These are phyloP conservation scores for Carallia brachiata DNA, from an alignment of 345 rosid genomes.

Conservation along the genomic window DNA sequence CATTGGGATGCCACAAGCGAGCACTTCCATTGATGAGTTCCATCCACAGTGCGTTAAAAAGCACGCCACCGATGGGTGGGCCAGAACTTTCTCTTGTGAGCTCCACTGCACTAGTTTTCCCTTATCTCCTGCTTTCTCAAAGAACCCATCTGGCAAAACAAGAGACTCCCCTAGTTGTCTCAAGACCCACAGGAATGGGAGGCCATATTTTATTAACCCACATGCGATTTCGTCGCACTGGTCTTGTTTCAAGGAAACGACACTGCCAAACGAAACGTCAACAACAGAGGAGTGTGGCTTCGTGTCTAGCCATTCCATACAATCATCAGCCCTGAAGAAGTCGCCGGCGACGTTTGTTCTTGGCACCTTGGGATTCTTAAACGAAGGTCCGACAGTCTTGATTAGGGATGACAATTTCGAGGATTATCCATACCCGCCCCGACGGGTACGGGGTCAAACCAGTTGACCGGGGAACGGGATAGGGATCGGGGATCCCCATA, in stretches of 20 bases:
- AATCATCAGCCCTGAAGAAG: slow-evolving; percentile 48
- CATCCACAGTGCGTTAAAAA: slow-evolving; percentile 88
- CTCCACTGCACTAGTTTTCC: slow-evolving; percentile 69
- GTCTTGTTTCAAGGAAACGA: slow-evolving; percentile 57
- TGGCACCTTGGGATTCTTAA: slow-evolving; percentile 43
- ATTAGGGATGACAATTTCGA: too few relatives aligned
- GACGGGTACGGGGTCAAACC: too few relatives aligned
- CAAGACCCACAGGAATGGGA: slow-evolving; percentile 76
- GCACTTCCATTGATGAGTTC: slow-evolving; percentile 79
- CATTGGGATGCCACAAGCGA: slow-evolving; percentile 60
- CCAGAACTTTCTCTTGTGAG: slow-evolving; percentile 69
- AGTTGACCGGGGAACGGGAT: too few relatives aligned
- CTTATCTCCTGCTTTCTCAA: slow-evolving; percentile 47
- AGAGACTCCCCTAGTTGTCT: slow-evolving; percentile 39
- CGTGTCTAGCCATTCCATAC: slow-evolving; percentile 71
- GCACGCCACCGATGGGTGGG: slow-evolving; percentile 60
- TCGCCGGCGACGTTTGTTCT: slow-evolving; percentile 41
- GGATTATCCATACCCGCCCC: too few relatives aligned
- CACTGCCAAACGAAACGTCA: slow-evolving; percentile 72
- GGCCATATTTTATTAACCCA: slow-evolving; percentile 48
- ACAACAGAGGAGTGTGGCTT: slow-evolving; percentile 62
- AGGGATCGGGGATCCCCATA: too few relatives aligned
- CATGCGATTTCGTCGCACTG: slow-evolving; percentile 67
- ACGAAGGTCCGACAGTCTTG: slow-evolving; percentile 52
- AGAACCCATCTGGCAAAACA: slow-evolving; percentile 61